These are phyloP conservation scores for Fraxinus cuspidata DNA, from an alignment of 257 asterid species.

Conservation along the genomic window DNA sequence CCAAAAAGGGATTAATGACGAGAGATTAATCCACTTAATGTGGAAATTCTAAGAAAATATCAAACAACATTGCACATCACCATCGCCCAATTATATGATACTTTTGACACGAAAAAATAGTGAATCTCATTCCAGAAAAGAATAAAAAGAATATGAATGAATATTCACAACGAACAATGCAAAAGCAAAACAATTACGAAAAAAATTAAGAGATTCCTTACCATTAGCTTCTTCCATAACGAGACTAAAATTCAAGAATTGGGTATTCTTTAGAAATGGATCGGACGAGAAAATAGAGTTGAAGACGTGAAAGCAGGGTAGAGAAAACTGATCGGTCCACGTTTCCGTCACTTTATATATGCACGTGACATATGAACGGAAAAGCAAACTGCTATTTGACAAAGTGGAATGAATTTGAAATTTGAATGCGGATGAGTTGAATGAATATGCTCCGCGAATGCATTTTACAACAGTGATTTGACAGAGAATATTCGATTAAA, in stretches of 20 bases:
- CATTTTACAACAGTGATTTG: too few species aligned
- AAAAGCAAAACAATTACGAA: background rate
- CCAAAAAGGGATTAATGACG: background rate
- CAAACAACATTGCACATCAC: background rate
- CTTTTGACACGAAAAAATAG: background rate
- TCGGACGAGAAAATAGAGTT: background rate
- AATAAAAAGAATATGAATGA: background rate
- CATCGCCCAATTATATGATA: background rate
- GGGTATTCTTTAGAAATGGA: background rate
- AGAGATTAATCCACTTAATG: background rate
- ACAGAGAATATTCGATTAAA: too few species aligned
- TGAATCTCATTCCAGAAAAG: background rate
- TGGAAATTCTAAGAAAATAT: background rate
- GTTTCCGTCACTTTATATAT: background rate
- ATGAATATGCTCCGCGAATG: too few species aligned
- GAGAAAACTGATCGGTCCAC: background rate
- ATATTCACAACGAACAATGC: background rate
- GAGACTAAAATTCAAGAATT: conserved; percentile 1
- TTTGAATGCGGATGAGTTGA: too few species aligned
- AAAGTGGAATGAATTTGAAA: background rate
- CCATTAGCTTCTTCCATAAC: conserved; percentile 46
- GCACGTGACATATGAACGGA: background rate
- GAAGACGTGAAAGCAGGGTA: background rate
- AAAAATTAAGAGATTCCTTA: conserved; percentile 14
- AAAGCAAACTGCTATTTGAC: background rate